Evolutionary conservation across 495 filamentous ascomycete genomes (phyloP).

Genomic region (Ascodesmis nigricans): DNA sequence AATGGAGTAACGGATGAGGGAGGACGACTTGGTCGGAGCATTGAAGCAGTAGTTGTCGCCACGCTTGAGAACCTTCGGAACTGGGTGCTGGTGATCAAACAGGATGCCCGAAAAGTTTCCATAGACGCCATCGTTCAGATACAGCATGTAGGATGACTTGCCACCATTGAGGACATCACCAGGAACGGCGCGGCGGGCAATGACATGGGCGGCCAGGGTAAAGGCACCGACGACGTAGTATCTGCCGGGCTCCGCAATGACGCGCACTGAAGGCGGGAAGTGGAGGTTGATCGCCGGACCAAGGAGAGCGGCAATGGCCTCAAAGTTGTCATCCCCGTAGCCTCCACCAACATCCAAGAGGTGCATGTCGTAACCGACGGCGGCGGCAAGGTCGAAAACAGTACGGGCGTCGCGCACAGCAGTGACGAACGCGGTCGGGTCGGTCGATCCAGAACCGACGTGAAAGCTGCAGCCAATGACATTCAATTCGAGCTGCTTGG

Average conservation of each 20-base stretch:
- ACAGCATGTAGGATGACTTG: conserved; percentile 68
- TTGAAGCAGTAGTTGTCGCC: conserved; percentile 35
- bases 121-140: conserved; percentile 91
- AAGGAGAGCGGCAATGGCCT: conserved; percentile 66
- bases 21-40: conserved; percentile 24
- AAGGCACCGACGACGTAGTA: conserved; percentile 90
- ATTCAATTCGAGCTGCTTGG: conserved; percentile 74
- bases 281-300: conserved; percentile 60
- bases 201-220: conserved; percentile 79
- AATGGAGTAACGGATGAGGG: conserved; percentile 52
- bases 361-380: conserved; percentile 56
- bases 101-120: conserved; percentile 98
- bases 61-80: conserved; percentile 54
- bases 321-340: conserved; percentile 72
- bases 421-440: conserved; percentile 67
- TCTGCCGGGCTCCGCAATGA: conserved; percentile 91
- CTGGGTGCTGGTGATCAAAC: conserved; percentile 89
- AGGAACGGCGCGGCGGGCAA: conserved; percentile 74
- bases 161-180: conserved; percentile 32
- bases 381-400: conserved; percentile 72
- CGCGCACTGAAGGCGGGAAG: conserved; percentile 57
- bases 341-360: conserved; percentile 90
- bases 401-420: conserved; percentile 69
- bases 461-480: conserved; percentile 96
- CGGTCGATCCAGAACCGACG: conserved; percentile 84